A percentile compares a stretch with the other conserved stretches of the same genome.
Conservation (phyloP, 306 rosid genomes). For the Myrica gale region DNA sequence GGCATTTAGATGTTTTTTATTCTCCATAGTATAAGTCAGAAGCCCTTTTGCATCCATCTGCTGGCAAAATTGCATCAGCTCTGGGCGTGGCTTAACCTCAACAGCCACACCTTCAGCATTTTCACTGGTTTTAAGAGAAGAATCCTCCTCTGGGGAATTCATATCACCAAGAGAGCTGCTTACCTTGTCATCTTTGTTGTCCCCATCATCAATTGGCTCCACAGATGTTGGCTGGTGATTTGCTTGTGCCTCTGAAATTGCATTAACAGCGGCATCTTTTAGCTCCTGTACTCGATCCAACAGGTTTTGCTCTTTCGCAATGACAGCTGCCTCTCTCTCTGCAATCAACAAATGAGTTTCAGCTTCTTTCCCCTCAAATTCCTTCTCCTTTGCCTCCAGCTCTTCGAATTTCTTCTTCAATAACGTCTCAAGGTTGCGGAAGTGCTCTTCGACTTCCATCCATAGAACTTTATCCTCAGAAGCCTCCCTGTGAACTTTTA, state of each 20-base stretch:
- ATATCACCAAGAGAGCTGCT: conserved; percentile 61
- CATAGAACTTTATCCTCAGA: conserved; percentile 55
- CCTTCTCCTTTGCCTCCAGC: conserved; percentile 59
- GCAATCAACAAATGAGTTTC: conserved; percentile 38
- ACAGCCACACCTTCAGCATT: conserved; percentile 53
- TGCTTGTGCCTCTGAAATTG: conserved; percentile 55
- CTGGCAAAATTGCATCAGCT: conserved; percentile 54
- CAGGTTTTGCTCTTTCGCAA: conserved; percentile 66
- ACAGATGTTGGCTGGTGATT: conserved; percentile 42
- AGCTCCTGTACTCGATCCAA: conserved; percentile 75
- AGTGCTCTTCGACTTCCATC: conserved; percentile 69
- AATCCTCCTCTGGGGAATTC: conserved; percentile 51
- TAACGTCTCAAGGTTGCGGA: conserved; percentile 43
- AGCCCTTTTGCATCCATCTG: conserved; percentile 75
- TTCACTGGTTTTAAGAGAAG: conserved; percentile 53
- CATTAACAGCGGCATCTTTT: conserved; percentile 66
- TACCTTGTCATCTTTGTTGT: conserved; percentile 62
- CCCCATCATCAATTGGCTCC: conserved; percentile 44
- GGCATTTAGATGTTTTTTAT: conserved; percentile 42
- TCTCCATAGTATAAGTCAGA: conserved; percentile 57
- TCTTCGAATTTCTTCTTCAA: conserved; percentile 54
- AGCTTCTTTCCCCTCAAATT: conserved; percentile 48
- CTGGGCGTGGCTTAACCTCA: conserved; percentile 62
- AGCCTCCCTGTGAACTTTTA: conserved; percentile 48
- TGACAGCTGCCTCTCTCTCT: conserved; percentile 58